Conservation (phyloP, 352 stramenopile genomes). For the Aphanomyces astaci region DNA sequence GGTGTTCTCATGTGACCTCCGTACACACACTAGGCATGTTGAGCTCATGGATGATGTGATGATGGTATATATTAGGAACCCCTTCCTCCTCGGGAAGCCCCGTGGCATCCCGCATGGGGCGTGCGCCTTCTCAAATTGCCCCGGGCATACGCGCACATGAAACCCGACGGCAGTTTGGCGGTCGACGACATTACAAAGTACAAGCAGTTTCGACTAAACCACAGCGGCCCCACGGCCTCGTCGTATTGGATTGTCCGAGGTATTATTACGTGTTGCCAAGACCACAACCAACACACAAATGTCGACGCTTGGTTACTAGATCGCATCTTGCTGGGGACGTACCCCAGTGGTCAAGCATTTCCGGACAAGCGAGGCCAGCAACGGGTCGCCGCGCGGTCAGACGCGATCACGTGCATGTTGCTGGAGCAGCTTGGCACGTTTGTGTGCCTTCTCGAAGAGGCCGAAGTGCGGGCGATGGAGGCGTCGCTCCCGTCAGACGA, state of each 20-base stretch:
- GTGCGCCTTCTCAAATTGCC: slow-evolving; percentile 55
- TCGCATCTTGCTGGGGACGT: slow-evolving; percentile 46
- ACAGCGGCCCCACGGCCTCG: slow-evolving; percentile 50
- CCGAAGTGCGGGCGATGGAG: slow-evolving; percentile 33
- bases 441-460: slow-evolving; percentile 41
- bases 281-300: background rate
- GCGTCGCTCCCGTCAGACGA: slow-evolving; percentile 13
- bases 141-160: slow-evolving; percentile 29
- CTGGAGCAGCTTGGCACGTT: slow-evolving; percentile 60
- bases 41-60: too few species aligned
- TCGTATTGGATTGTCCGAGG: slow-evolving; percentile 65
- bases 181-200: slow-evolving; percentile 52
- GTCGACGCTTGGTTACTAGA: background rate
- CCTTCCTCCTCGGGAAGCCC: background rate
- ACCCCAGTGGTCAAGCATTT: slow-evolving; percentile 43
- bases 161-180: slow-evolving; percentile 34
- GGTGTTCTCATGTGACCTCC: background rate
- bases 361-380: slow-evolving; percentile 29
- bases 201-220: slow-evolving; percentile 56
- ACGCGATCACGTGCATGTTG: slow-evolving; percentile 52
- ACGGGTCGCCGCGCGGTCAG: slow-evolving; percentile 38
- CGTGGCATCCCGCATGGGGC: slow-evolving; percentile 63
- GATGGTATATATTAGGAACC: background rate
- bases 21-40: too few species aligned
- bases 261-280: too few species aligned